Conservation (phyloP, 164 flowering plant genomes). For the Houttuynia cordata region DNA sequence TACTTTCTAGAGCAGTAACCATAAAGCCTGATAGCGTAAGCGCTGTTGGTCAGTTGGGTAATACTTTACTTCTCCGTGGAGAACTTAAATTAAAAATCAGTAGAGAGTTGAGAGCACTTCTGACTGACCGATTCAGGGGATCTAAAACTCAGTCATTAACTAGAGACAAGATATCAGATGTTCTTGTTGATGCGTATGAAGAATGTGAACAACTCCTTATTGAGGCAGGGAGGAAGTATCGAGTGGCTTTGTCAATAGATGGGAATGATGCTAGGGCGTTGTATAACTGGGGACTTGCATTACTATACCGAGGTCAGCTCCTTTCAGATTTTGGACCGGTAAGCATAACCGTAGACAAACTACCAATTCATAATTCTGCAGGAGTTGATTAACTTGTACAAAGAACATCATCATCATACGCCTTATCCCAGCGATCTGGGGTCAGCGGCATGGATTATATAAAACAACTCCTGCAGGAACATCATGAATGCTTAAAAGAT, state of each 20-base stretch:
- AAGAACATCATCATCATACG: neutral
- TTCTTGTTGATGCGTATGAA: conserved; percentile 67
- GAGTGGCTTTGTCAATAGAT: conserved; percentile 70
- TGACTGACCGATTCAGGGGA: conserved; percentile 18
- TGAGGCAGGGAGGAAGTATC: conserved; percentile 80
- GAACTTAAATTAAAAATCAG: conserved; percentile 64
- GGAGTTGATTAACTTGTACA: too few relatives aligned
- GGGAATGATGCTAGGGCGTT: conserved; percentile 70
- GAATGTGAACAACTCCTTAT: conserved; percentile 91
- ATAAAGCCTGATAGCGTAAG: conserved; percentile 78
- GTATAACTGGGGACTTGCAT: conserved; percentile 97
- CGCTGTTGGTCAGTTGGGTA: conserved; percentile 90
- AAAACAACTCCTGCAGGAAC: neutral
- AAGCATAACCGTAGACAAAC: conserved; percentile 14
- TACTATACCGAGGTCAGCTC: conserved; percentile 78
- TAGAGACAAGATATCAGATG: conserved; percentile 39
- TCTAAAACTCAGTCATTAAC: conserved; percentile 18
- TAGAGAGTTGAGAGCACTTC: conserved; percentile 54
- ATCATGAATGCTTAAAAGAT: neutral
- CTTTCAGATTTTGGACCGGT: conserved; percentile 96
- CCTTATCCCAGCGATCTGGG: too few relatives aligned
- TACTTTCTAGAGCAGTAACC: conserved; percentile 56
- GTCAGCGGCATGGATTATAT: too few relatives aligned
- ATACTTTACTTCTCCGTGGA: conserved; percentile 85
- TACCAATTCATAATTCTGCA: neutral